A percentile compares a stretch with the other conserved stretches of the same genome.
Evolutionary conservation across 352 stramenopile species (phyloP).

Genomic region (Thalassiosira livingstoniorum): DNA sequence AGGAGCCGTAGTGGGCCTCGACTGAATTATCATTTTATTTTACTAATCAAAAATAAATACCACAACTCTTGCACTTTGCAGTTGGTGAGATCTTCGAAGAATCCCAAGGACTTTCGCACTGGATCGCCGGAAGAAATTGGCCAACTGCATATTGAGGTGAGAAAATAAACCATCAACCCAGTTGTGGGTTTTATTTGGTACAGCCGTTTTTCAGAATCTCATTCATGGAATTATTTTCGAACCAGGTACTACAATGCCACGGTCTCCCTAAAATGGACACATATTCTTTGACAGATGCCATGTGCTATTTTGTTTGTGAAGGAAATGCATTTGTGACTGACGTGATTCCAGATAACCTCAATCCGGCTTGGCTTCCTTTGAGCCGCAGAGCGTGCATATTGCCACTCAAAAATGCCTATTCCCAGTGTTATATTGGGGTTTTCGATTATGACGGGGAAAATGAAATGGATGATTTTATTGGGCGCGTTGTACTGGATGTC

Average conservation of each 20-base stretch:
- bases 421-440: conserved; percentile 67
- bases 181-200: no score
- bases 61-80: no score
- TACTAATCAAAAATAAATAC: no score
- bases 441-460: conserved; percentile 63
- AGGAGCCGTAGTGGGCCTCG: no score
- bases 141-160: conserved; percentile 47
- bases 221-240: no score
- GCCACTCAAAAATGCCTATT: conserved; percentile 73
- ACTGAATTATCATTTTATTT: no score
- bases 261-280: conserved; percentile 54
- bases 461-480: conserved; percentile 66
- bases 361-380: conserved; percentile 61
- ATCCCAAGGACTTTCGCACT: neutral
- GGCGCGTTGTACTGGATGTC: conserved; percentile 42
- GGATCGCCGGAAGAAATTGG: conserved; percentile 34
- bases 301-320: conserved; percentile 53
- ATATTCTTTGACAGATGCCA: conserved; percentile 41
- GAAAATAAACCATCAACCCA: no score
- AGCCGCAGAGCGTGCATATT: conserved; percentile 62
- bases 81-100: neutral
- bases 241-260: conserved; percentile 46
- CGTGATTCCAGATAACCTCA: conserved; percentile 57
- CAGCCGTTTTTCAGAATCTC: no score
- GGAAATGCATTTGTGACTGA: conserved; percentile 62